These are phyloP conservation scores for Climacium dendroides DNA, from an alignment of 225 moss, liverwort and hornwort species.

Conservation along the genomic window DNA sequence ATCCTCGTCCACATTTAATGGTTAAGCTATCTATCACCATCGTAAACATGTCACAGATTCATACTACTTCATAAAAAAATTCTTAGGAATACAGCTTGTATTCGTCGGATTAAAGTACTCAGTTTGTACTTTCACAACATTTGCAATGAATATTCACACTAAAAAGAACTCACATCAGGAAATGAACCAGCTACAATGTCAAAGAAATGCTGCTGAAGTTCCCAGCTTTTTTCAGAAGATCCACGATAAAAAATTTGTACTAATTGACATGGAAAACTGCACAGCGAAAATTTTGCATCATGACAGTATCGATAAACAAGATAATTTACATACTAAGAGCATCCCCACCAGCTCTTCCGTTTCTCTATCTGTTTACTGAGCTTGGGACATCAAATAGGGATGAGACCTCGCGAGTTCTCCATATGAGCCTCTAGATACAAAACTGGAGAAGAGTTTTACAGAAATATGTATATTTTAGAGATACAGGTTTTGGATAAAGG, in stretches of 20 bases:
- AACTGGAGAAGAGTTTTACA: no score
- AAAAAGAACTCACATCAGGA: neutral
- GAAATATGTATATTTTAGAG: no score
- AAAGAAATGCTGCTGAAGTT: neutral
- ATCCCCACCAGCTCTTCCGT: no score
- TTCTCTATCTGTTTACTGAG: no score
- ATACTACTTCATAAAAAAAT: neutral
- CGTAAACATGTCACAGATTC: neutral
- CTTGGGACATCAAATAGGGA: no score
- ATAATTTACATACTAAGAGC: constrained; percentile 32
- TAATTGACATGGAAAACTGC: neutral
- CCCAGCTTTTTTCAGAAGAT: no score
- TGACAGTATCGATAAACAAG: neutral
- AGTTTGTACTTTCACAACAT: no score
- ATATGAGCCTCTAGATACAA: no score
- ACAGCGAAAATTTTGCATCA: neutral
- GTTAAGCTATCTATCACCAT: neutral
- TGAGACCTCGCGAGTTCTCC: no score
- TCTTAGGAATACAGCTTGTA: neutral
- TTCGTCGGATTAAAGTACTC: neutral
- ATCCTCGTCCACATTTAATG: neutral
- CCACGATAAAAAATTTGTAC: neutral
- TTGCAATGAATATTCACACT: neutral
- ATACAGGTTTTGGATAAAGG: no score
- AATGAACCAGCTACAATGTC: no score